Percentiles rank a stretch among this genome's conserved stretches.
Conservation (phyloP, 208 protist genomes). For the Leishmania amazonensis region DNA sequence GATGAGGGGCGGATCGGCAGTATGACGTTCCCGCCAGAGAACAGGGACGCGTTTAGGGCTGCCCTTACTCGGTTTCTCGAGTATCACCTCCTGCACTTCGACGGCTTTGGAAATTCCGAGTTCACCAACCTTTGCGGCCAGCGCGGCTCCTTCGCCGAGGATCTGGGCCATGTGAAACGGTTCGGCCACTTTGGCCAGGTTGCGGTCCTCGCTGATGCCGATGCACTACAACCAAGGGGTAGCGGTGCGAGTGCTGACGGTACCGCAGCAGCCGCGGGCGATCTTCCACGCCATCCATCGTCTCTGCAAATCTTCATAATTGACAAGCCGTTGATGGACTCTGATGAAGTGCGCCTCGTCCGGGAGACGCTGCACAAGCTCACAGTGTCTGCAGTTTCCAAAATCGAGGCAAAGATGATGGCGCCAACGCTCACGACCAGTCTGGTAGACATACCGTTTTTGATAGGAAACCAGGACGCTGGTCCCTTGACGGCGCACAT, state of each 20-base stretch:
- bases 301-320: conserved; percentile 69
- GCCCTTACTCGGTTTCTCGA: conserved; percentile 50
- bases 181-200: conserved; percentile 43
- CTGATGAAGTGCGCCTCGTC: conserved; percentile 19
- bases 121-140: conserved; percentile 69
- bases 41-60: conserved; percentile 16
- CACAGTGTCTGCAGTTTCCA: neutral
- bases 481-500: no score
- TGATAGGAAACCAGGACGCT: neutral
- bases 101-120: conserved; percentile 33
- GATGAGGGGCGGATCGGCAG: neutral
- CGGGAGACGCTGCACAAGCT: conserved; percentile 21
- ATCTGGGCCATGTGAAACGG: conserved; percentile 58
- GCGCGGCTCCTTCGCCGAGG: conserved; percentile 61
- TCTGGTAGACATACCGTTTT: neutral
- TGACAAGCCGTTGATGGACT: conserved; percentile 51
- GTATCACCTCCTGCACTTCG: conserved; percentile 73
- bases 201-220: conserved; percentile 44
- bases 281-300: conserved; percentile 17
- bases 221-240: conserved; percentile 19
- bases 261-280: no score
- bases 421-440: neutral
- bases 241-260: neutral
- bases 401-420: neutral
- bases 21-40: conserved; percentile 18